These are phyloP conservation scores for Pseudovirgaria hyperparasitica DNA, from an alignment of 2,329 filamentous ascomycete genomes.

Conservation along the genomic window DNA sequence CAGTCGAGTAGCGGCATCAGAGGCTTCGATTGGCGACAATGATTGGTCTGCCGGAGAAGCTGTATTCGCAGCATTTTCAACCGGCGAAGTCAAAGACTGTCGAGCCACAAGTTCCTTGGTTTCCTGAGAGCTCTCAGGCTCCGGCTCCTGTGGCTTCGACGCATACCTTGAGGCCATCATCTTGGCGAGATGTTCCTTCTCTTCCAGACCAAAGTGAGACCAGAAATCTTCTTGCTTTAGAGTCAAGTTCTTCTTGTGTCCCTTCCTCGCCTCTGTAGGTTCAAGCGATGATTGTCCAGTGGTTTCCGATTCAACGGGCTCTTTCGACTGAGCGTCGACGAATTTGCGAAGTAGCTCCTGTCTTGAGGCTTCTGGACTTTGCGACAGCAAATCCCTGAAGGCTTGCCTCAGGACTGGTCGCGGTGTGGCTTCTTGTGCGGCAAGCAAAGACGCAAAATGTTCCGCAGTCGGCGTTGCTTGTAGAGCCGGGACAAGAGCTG, in stretches of 20 bases:
- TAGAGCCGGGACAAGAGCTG: conserved; percentile 18
- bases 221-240: conserved; percentile 38
- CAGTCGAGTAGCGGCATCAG: too few species aligned
- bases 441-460: conserved; percentile 7
- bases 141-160: too few species aligned
- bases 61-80: conserved; percentile 8
- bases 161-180: conserved; percentile 29
- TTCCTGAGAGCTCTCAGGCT: conserved; percentile 15
- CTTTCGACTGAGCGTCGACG: conserved; percentile 57
- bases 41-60: conserved; percentile 1
- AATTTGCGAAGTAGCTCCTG: conserved; percentile 82
- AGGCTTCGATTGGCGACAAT: neutral
- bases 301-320: conserved; percentile 23
- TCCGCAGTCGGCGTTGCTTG: conserved; percentile 14
- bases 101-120: conserved; percentile 4
- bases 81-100: conserved; percentile 14
- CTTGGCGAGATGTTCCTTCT: conserved; percentile 25
- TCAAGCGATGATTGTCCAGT: conserved; percentile 5
- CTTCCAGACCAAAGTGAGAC: conserved; percentile 26
- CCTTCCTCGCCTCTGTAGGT: conserved; percentile 10
- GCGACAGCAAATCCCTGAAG: neutral
- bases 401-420: conserved; percentile 12
- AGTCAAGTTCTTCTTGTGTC: conserved; percentile 35
- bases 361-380: conserved; percentile 45
- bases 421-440: conserved; percentile 10